Conservation (phyloP, 768 basidiomycete species). For the Infundibulicybe gibba region DNA sequence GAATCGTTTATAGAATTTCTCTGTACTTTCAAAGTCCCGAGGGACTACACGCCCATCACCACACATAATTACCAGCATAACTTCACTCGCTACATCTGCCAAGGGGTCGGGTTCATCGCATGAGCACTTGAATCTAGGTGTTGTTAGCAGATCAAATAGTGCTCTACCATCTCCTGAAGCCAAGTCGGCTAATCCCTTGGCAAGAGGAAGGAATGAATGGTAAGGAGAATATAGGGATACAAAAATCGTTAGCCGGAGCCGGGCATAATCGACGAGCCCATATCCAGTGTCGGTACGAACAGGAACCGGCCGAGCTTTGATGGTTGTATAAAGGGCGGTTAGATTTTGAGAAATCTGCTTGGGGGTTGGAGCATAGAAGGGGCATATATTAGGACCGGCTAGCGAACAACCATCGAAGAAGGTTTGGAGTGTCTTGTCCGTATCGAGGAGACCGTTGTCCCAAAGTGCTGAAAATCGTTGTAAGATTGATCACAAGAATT, state of each 20-base stretch:
- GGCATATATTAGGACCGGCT: constrained; percentile 30
- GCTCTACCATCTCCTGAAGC: constrained; percentile 20
- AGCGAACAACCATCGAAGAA: constrained; percentile 33
- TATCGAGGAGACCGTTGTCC: constrained; percentile 28
- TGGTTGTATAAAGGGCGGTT: constrained; percentile 26
- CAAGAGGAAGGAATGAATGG: constrained; percentile 19
- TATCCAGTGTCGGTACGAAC: constrained; percentile 19
- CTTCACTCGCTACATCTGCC: constrained; percentile 10
- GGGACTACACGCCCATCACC: constrained; percentile 30
- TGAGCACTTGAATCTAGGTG: constrained; percentile 23
- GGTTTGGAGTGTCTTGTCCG: no score
- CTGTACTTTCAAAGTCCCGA: no score
- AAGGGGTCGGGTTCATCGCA: constrained; percentile 13
- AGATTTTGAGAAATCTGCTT: no score
- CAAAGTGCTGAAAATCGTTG: constrained; percentile 20
- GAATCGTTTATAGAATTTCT: constrained; percentile 18
- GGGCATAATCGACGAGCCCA: no score
- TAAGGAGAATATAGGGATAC: constrained; percentile 30
- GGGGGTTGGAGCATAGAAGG: no score
- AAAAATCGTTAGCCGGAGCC: constrained; percentile 26
- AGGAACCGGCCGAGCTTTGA: constrained; percentile 28
- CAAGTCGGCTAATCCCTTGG: no score
- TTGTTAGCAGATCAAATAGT: constrained; percentile 15
- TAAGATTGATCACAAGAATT: not conserved
- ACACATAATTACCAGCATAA: constrained; percentile 21